Conservation (phyloP, 2,329 filamentous ascomycete genomes). For the Colletotrichum higginsianum region DNA sequence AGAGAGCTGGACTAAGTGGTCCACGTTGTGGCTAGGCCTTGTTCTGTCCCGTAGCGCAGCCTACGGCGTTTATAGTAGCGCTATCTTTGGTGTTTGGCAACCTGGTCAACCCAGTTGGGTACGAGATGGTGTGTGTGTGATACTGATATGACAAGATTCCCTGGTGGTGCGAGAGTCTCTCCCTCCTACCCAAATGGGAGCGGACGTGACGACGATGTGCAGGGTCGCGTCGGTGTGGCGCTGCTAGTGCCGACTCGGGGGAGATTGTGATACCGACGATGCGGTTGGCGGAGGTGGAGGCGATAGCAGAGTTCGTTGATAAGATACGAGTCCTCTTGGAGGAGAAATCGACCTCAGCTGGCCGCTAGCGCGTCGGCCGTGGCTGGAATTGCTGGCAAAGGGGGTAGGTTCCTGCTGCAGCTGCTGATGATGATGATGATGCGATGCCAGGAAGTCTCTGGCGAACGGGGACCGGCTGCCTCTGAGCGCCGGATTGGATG, state of each 20-base stretch:
- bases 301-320: slow-evolving; percentile 36
- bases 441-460: slow-evolving; percentile 31
- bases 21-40: slow-evolving; percentile 32
- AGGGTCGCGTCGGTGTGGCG: slow-evolving; percentile 38
- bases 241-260: slow-evolving; percentile 28
- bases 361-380: slow-evolving; percentile 24
- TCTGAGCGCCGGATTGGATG: background rate
- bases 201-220: slow-evolving; percentile 32
- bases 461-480: slow-evolving; percentile 14
- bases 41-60: slow-evolving; percentile 11
- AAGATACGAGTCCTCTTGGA: slow-evolving; percentile 24
- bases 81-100: slow-evolving; percentile 22
- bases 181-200: slow-evolving; percentile 27
- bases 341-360: slow-evolving; percentile 36
- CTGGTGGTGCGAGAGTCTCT: slow-evolving; percentile 22
- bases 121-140: background rate
- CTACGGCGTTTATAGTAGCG: slow-evolving; percentile 23
- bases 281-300: slow-evolving; percentile 18
- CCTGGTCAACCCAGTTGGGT: background rate
- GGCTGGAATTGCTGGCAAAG: background rate
- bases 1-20: slow-evolving; percentile 32
- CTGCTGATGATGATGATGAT: background rate
- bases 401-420: background rate
- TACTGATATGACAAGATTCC: background rate
- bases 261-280: slow-evolving; percentile 40